Conservation (phyloP, 164 flowering plant species). For the Kalanchoe fedtschenkoi region DNA sequence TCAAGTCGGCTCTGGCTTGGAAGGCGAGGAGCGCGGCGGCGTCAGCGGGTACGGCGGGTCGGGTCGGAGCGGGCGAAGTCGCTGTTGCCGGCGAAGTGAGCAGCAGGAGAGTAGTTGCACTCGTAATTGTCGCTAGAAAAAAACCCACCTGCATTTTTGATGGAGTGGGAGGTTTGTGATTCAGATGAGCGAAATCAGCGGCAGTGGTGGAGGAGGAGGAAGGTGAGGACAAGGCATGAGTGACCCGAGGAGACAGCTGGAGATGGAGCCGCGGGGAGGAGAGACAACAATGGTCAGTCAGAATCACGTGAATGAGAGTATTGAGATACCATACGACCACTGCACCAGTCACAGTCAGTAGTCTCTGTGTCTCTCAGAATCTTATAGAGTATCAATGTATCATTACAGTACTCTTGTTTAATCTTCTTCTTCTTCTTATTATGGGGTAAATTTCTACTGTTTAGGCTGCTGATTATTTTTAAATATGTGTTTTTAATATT, state of each 20-base stretch:
- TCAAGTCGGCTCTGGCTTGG: constrained; percentile 48
- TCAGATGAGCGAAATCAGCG: too few species aligned
- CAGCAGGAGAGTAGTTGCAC: background rate
- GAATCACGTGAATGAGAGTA: background rate
- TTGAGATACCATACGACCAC: too few species aligned
- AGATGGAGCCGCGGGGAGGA: background rate
- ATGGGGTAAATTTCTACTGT: too few species aligned
- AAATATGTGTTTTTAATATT: too few species aligned
- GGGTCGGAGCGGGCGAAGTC: background rate
- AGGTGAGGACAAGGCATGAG: background rate
- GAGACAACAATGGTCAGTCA: background rate
- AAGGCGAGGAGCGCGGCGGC: constrained; percentile 52
- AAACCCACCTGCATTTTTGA: background rate
- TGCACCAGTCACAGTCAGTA: too few species aligned
- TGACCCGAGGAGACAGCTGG: constrained; percentile 4
- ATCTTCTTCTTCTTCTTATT: too few species aligned
- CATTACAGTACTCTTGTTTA: too few species aligned
- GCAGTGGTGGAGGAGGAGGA: background rate
- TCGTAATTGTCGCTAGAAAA: too few species aligned
- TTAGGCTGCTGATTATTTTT: too few species aligned
- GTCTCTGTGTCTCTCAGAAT: too few species aligned
- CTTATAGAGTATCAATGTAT: too few species aligned
- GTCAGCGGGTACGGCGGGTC: constrained; percentile 21
- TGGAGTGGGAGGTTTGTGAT: background rate
- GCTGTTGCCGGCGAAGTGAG: background rate